These are phyloP conservation scores for Centaurea solstitialis DNA, from an alignment of 129 eudicot genomes.

Conservation along the genomic window DNA sequence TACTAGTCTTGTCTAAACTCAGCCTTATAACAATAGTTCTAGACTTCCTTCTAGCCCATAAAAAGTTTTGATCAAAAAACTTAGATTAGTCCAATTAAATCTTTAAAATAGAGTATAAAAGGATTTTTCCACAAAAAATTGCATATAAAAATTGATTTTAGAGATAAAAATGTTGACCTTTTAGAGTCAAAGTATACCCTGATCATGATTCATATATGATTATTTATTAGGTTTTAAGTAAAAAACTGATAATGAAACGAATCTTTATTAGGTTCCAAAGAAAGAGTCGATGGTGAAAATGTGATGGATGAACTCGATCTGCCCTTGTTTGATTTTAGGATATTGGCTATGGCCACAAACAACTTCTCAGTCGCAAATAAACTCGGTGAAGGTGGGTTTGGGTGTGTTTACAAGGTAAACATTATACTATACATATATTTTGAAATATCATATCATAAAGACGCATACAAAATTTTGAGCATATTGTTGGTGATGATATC, in stretches of 20 bases:
- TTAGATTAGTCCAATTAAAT: no score
- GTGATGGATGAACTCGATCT: neutral
- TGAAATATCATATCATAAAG: neutral
- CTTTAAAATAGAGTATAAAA: no score
- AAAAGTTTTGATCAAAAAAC: no score
- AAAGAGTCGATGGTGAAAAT: neutral
- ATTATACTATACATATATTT: neutral
- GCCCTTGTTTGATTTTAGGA: neutral
- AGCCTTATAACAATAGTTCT: no score
- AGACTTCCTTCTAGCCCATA: no score
- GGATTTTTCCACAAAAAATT: no score
- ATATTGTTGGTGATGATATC: neutral
- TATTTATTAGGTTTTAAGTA: neutral
- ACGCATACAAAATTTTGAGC: neutral
- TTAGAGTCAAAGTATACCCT: neutral
- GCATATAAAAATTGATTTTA: no score
- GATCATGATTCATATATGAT: neutral
- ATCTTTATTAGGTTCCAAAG: neutral
- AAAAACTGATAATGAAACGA: no score
- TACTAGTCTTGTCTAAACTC: no score
- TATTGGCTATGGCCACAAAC: neutral
- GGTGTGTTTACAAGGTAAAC: constrained; percentile 11
- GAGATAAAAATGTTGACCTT: no score
- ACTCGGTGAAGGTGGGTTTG: constrained; percentile 7
- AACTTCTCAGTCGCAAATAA: neutral